A percentile compares a stretch with the other conserved stretches of the same genome.
Evolutionary conservation across 2,329 filamentous ascomycete genomes (phyloP).

Genomic region (Chaetothyriales sp.): DNA sequence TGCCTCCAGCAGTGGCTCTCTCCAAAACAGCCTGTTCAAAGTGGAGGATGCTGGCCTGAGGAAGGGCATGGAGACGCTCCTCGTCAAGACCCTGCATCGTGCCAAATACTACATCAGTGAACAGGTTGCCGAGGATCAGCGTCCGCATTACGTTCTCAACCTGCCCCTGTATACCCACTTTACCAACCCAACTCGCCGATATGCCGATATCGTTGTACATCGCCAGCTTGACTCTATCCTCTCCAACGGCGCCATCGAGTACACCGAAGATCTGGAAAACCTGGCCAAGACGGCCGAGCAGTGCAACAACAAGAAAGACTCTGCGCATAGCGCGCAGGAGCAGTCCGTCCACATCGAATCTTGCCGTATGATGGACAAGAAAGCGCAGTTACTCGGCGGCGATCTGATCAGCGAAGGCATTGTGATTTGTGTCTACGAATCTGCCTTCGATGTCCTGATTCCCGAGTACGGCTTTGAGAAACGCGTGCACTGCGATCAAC

Average conservation of each 20-base stretch:
- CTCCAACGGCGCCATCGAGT: constrained; percentile 69
- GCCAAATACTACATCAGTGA: constrained; percentile 87
- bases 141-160: constrained; percentile 85
- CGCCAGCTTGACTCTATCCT: constrained; percentile 82
- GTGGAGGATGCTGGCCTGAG: constrained; percentile 77
- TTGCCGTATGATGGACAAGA: constrained; percentile 90
- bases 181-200: constrained; percentile 85
- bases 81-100: constrained; percentile 89
- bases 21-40: constrained; percentile 92
- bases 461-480: constrained; percentile 98
- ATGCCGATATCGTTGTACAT: constrained; percentile 89
- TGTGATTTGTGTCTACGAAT: constrained; percentile 94
- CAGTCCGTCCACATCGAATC: constrained; percentile 98
- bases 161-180: constrained; percentile 93
- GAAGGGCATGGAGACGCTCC: constrained; percentile 92
- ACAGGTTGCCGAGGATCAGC: constrained; percentile 62
- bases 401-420: constrained; percentile 93
- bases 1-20: constrained; percentile 69
- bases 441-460: constrained; percentile 94
- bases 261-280: constrained; percentile 74
- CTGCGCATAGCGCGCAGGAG: constrained; percentile 90
- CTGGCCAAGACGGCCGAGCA: constrained; percentile 85
- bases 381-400: constrained; percentile 69
- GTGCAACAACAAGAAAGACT: constrained; percentile 99
- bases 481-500: constrained; percentile 94